These are phyloP conservation scores for Alternaria sp. DNA, from an alignment of 2,329 filamentous ascomycete genomes.

Conservation along the genomic window DNA sequence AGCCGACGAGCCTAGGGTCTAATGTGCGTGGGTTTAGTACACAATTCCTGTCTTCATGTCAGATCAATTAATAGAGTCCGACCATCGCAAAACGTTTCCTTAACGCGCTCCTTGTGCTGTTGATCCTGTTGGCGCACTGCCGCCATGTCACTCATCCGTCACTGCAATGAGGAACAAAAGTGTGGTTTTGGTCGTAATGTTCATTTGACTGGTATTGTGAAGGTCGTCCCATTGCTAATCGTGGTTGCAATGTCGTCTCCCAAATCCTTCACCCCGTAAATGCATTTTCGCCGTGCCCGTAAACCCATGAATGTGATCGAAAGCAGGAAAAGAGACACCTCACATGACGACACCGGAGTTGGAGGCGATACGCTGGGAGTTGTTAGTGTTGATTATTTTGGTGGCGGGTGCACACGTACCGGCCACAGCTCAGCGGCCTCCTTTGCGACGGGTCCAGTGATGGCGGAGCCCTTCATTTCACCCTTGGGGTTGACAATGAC, in stretches of 20 bases:
- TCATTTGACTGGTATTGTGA: constrained; percentile 44
- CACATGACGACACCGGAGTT: constrained; percentile 99
- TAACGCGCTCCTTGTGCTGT: background rate
- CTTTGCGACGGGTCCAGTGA: constrained; percentile 99
- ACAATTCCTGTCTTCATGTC: background rate
- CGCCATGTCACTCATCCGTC: constrained; percentile 6
- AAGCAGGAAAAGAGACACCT: constrained; percentile 55
- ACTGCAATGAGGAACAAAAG: background rate
- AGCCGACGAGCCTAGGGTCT: constrained; percentile 7
- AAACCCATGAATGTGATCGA: constrained; percentile 49
- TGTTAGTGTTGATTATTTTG: constrained; percentile 38
- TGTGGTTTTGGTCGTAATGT: constrained; percentile 36
- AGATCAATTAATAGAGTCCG: background rate
- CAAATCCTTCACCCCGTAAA: constrained; percentile 46
- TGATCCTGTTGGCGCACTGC: background rate
- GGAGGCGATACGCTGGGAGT: constrained; percentile 88
- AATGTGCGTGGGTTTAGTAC: background rate
- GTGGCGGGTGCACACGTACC: constrained; percentile 62
- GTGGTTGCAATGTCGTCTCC: constrained; percentile 43
- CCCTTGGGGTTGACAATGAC: constrained; percentile 99
- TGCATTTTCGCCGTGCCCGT: constrained; percentile 50
- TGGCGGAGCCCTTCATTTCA: constrained; percentile 99
- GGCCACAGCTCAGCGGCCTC: constrained; percentile 99
- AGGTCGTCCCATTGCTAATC: constrained; percentile 46
- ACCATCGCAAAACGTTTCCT: background rate